Evolutionary conservation across 306 rosid species (phyloP).

Genomic region (Rosa lucieae): DNA sequence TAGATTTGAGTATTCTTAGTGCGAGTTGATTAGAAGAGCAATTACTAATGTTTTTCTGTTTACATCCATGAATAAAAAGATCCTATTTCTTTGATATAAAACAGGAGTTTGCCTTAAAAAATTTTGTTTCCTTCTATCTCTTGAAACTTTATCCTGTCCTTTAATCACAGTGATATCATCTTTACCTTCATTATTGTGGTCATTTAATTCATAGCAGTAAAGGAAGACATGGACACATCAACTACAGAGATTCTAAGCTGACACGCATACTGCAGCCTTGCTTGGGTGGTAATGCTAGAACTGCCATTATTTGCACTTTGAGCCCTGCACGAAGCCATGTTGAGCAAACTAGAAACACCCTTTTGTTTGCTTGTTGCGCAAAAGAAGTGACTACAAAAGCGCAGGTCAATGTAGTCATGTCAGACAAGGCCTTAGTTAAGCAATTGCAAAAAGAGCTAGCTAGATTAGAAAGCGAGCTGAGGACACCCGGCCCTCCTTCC

Average conservation of each 20-base stretch:
- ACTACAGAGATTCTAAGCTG: slow-evolving; percentile 96
- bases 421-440: slow-evolving; percentile 96
- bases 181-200: slow-evolving; percentile 13
- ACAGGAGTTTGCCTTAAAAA: neutral
- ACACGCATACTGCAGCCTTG: slow-evolving; percentile 97
- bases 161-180: neutral
- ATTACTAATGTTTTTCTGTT: neutral
- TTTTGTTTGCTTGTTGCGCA: slow-evolving; percentile 96
- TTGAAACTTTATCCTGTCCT: neutral
- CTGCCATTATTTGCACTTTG: slow-evolving; percentile 95
- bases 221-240: slow-evolving; percentile 87
- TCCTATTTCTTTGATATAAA: neutral
- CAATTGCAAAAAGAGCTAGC: slow-evolving; percentile 95
- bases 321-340: slow-evolving; percentile 97
- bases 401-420: slow-evolving; percentile 98
- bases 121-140: neutral
- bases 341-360: slow-evolving; percentile 97
- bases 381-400: slow-evolving; percentile 98
- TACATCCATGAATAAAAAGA: neutral
- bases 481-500: slow-evolving; percentile 60
- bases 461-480: slow-evolving; percentile 93
- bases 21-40: neutral
- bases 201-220: slow-evolving; percentile 62
- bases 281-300: slow-evolving; percentile 98
- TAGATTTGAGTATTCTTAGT: neutral